These are phyloP conservation scores for Phycomyces blakesleeanus DNA, from an alignment of 192 early-diverging fungal genomes.

Conservation along the genomic window DNA sequence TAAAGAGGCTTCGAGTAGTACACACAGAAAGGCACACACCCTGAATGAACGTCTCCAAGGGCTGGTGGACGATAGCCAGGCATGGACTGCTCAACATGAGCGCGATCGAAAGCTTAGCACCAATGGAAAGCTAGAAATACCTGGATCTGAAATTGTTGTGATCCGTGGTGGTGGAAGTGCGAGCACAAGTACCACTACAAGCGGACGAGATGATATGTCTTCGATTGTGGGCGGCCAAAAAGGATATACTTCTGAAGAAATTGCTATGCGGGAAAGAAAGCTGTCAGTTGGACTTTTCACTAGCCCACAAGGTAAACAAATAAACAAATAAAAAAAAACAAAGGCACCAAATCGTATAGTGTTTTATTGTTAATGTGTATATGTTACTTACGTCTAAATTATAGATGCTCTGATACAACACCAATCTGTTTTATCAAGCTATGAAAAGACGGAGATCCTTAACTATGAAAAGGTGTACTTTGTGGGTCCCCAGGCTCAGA, in stretches of 20 bases:
- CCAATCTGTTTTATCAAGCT: slow-evolving; percentile 6
- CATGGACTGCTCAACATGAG: slow-evolving; percentile 6
- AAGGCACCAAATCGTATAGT: neutral
- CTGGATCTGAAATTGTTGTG: slow-evolving; percentile 5
- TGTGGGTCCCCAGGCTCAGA: slow-evolving; percentile 69
- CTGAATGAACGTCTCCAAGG: slow-evolving; percentile 12
- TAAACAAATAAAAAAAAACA: too few species aligned
- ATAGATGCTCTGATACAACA: slow-evolving; percentile 9
- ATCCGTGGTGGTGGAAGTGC: neutral
- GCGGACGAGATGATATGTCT: too few species aligned
- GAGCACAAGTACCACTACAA: slow-evolving; percentile 1
- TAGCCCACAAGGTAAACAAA: slow-evolving; percentile 9
- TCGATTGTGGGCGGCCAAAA: too few species aligned
- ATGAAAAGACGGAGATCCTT: slow-evolving; percentile 10
- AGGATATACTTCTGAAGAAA: too few species aligned
- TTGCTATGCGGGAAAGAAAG: neutral
- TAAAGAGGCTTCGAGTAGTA: too few species aligned
- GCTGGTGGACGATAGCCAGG: slow-evolving; percentile 9
- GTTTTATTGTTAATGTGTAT: neutral
- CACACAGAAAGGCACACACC: slow-evolving; percentile 3
- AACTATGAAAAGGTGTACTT: slow-evolving; percentile 69
- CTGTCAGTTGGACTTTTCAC: neutral
- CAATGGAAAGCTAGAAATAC: neutral
- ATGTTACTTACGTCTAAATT: neutral
- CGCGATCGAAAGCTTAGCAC: neutral